Evolutionary conservation across 2,329 filamentous ascomycete genomes (phyloP).

Genomic region (Pseudogymnoascus sp.): DNA sequence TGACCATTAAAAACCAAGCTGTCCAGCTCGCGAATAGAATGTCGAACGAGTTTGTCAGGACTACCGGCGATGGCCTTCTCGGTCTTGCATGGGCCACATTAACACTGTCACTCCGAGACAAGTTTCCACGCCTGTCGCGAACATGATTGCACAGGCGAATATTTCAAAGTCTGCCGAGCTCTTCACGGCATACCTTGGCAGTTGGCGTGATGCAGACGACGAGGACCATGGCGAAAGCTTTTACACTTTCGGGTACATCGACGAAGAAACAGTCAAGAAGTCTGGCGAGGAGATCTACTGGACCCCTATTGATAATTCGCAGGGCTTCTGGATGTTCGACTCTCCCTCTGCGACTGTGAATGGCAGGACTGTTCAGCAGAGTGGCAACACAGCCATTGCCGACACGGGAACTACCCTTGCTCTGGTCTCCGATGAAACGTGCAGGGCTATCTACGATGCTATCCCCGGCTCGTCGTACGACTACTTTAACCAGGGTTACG

Average conservation of each 20-base stretch:
- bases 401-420: constrained; percentile 67
- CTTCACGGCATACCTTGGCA: constrained; percentile 52
- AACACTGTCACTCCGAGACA: constrained; percentile 52
- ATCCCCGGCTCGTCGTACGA: constrained; percentile 57
- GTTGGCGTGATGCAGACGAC: constrained; percentile 43
- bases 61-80: constrained; percentile 56
- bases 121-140: constrained; percentile 58
- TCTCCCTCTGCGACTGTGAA: constrained; percentile 52
- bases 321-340: constrained; percentile 63
- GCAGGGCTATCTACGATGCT: constrained; percentile 54
- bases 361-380: constrained; percentile 42
- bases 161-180: constrained; percentile 43
- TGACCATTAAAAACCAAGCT: constrained; percentile 53
- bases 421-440: constrained; percentile 54
- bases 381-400: constrained; percentile 58
- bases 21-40: constrained; percentile 57
- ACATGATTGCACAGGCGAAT: constrained; percentile 54
- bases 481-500: constrained; percentile 50
- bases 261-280: constrained; percentile 50
- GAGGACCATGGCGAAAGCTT: constrained; percentile 43
- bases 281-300: constrained; percentile 51
- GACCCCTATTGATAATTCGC: constrained; percentile 52
- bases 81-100: constrained; percentile 59
- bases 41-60: constrained; percentile 49
- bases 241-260: constrained; percentile 69